Evolutionary conservation across 768 basidiomycete species (phyloP).

Genomic region (Lactarius pseudohatsudake): DNA sequence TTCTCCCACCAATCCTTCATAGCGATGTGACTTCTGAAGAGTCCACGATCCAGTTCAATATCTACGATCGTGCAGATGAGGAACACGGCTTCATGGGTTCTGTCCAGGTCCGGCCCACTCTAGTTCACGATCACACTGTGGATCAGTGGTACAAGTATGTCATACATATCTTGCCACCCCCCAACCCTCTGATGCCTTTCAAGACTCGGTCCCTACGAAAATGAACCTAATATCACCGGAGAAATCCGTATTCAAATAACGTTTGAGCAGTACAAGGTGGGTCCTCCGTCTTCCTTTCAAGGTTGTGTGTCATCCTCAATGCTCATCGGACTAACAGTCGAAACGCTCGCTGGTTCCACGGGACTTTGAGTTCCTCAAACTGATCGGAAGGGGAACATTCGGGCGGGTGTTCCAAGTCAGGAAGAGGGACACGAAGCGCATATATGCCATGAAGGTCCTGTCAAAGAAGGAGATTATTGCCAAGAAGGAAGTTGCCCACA

Average conservation of each 20-base stretch:
- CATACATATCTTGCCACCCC: conserved; percentile 12
- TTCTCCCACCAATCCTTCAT: conserved; percentile 27
- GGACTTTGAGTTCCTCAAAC: conserved; percentile 98
- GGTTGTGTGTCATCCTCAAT: background rate
- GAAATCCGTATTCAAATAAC: conserved; percentile 95
- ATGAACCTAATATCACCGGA: conserved; percentile 76
- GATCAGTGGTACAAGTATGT: conserved; percentile 97
- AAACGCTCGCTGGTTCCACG: conserved; percentile 87
- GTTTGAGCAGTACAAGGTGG: conserved; percentile 86
- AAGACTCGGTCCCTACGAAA: conserved; percentile 73
- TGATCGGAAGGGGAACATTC: conserved; percentile 97
- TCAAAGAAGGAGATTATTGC: conserved; percentile 99
- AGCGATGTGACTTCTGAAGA: conserved; percentile 94
- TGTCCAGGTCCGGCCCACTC: conserved; percentile 85
- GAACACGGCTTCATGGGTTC: conserved; percentile 91
- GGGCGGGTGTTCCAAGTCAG: conserved; percentile 99
- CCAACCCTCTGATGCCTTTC: conserved; percentile 5
- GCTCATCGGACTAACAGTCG: conserved; percentile 46
- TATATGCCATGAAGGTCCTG: conserved; percentile 99
- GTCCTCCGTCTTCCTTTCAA: conserved; percentile 32
- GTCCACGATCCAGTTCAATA: conserved; percentile 80
- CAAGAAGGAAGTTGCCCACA: conserved; percentile 99
- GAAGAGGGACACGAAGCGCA: conserved; percentile 95
- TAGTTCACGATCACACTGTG: conserved; percentile 91
- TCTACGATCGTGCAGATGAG: conserved; percentile 84